Conservation (phyloP, 306 rosid genomes). For the Cercis canadensis region DNA sequence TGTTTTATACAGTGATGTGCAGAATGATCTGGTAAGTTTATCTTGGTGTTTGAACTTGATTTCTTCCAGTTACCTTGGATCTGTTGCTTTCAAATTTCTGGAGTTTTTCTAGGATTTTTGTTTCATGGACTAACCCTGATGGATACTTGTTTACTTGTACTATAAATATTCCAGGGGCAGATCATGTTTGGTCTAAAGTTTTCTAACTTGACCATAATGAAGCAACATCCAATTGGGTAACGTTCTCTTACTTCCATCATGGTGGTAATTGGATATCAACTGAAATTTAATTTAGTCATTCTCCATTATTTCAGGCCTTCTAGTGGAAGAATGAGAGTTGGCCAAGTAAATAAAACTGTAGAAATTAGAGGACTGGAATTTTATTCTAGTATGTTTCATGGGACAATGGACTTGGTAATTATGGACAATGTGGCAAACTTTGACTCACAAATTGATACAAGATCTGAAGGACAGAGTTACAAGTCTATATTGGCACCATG, state of each 20-base stretch:
- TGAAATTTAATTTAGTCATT: constrained; percentile 32
- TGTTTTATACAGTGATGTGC: constrained; percentile 61
- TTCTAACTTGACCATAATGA: constrained; percentile 80
- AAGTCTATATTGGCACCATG: constrained; percentile 80
- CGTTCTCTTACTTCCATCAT: constrained; percentile 38
- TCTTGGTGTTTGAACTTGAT: constrained; percentile 3
- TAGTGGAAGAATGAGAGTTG: constrained; percentile 61
- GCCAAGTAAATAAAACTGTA: constrained; percentile 70
- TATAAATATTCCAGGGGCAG: constrained; percentile 66
- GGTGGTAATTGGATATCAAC: constrained; percentile 23
- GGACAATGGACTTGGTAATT: constrained; percentile 49
- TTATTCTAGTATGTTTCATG: constrained; percentile 65
- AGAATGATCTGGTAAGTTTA: constrained; percentile 61
- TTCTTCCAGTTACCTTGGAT: constrained; percentile 10
- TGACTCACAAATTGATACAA: constrained; percentile 33
- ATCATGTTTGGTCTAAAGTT: constrained; percentile 74
- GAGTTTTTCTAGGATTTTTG: constrained; percentile 11
- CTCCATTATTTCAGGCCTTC: constrained; percentile 59
- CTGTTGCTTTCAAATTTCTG: constrained; percentile 18
- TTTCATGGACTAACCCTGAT: constrained; percentile 8
- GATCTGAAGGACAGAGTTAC: constrained; percentile 43
- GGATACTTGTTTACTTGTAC: constrained; percentile 21
- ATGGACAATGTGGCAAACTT: constrained; percentile 46
- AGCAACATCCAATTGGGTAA: constrained; percentile 81
- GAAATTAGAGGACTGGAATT: constrained; percentile 80